Evolutionary conservation across 257 asterid species (phyloP).

Genomic region (Craterostigma plantagineum): DNA sequence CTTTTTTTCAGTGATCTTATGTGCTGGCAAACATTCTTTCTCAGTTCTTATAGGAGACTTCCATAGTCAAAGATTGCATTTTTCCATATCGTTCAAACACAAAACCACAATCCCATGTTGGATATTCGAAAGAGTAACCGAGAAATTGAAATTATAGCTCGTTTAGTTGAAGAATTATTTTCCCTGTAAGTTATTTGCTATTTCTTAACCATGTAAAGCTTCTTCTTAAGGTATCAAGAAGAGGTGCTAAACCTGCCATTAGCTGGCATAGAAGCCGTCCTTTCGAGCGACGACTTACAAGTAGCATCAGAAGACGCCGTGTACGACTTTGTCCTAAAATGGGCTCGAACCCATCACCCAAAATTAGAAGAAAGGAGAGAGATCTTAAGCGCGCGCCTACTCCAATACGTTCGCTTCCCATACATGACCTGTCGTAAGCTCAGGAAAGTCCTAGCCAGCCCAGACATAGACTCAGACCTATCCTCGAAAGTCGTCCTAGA

Average conservation of each 20-base stretch:
- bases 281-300: constrained; percentile 78
- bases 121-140: too few relatives aligned
- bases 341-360: constrained; percentile 54
- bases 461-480: constrained; percentile 53
- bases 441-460: constrained; percentile 53
- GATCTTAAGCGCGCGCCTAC: constrained; percentile 44
- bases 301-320: constrained; percentile 91
- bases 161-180: too few relatives aligned
- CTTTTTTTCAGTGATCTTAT: constrained; percentile 7
- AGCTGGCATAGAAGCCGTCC: constrained; percentile 75
- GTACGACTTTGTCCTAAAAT: constrained; percentile 62
- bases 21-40: too few relatives aligned
- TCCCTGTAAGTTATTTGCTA: too few relatives aligned
- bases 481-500: constrained; percentile 58
- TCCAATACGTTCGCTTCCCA: constrained; percentile 69
- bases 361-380: constrained; percentile 51
- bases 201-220: too few relatives aligned
- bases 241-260: constrained; percentile 75
- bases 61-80: too few relatives aligned
- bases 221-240: constrained; percentile 79
- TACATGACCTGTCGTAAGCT: constrained; percentile 68
- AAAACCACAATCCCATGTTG: too few relatives aligned
- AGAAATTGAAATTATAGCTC: too few relatives aligned
- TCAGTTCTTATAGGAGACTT: too few relatives aligned
- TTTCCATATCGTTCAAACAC: too few relatives aligned